phyloP scores from a whole-genome alignment of 495 filamentous ascomycete genomes.

The Parmelia sp. region DNA sequence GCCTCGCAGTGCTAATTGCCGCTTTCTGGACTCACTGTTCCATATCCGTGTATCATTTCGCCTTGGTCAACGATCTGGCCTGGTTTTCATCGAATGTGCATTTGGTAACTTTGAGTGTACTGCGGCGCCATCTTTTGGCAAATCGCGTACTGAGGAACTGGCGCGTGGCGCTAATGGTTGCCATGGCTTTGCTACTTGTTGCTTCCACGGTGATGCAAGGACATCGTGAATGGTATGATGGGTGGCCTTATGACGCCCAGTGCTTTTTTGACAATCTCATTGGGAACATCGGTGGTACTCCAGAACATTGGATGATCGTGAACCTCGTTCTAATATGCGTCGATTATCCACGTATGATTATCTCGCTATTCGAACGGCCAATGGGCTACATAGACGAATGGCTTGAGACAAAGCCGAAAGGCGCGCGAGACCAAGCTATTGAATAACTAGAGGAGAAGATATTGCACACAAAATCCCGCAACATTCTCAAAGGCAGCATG shows the following conservation, averaged over 20 bases:
- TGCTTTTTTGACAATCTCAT: constrained; percentile 23
- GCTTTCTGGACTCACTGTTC: constrained; percentile 30
- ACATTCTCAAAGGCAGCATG: neutral
- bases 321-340: constrained; percentile 8
- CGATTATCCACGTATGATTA: constrained; percentile 12
- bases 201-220: constrained; percentile 18
- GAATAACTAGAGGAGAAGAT: neutral
- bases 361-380: constrained; percentile 7
- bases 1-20: constrained; percentile 34
- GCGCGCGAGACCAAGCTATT: too few relatives aligned
- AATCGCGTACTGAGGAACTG: constrained; percentile 8
- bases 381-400: neutral
- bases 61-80: constrained; percentile 29
- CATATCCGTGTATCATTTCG: constrained; percentile 37
- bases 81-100: constrained; percentile 33
- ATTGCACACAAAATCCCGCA: neutral
- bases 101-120: constrained; percentile 23
- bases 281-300: constrained; percentile 14
- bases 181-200: constrained; percentile 4
- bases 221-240: constrained; percentile 19
- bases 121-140: constrained; percentile 7
- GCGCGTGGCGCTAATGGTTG: constrained; percentile 14
- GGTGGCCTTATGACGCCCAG: constrained; percentile 19
- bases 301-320: constrained; percentile 14
- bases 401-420: neutral